Percentiles rank a stretch among this genome's conserved stretches.
These are phyloP conservation scores for Piromyces finnis DNA, from an alignment of 192 early-diverging fungal species.

Conservation along the genomic window DNA sequence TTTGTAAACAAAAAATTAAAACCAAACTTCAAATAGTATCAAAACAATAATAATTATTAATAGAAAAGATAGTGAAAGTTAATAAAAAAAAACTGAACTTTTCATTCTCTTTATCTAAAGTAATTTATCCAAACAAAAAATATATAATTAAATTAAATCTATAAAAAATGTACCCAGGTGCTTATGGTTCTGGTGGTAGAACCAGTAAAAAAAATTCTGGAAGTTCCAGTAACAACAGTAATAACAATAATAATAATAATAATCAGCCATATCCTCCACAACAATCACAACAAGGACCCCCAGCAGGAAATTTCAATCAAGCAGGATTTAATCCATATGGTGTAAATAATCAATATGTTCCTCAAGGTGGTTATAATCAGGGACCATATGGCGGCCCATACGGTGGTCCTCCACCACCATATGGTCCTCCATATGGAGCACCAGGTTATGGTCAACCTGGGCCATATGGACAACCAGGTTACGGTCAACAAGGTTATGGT, in stretches of 20 bases:
- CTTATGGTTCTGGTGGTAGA: neutral
- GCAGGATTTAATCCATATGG: neutral
- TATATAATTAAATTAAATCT: too few relatives aligned
- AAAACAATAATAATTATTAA: too few relatives aligned
- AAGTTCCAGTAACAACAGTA: neutral
- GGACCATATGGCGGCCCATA: too few relatives aligned
- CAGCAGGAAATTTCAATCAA: neutral
- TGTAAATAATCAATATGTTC: neutral
- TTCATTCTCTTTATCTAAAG: too few relatives aligned
- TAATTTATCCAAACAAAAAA: too few relatives aligned
- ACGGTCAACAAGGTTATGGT: neutral
- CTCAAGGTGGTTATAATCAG: neutral
- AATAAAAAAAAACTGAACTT: too few relatives aligned
- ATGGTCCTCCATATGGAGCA: too few relatives aligned
- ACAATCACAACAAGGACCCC: neutral
- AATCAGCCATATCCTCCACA: neutral
- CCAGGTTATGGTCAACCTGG: neutral
- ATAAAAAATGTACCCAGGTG: neutral
- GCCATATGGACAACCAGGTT: neutral
- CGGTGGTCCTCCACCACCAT: too few relatives aligned
- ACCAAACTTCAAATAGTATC: too few relatives aligned
- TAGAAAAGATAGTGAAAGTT: too few relatives aligned
- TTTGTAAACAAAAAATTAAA: too few relatives aligned
- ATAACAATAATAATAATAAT: neutral
- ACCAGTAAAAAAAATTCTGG: neutral